Percentiles rank a stretch among this genome's conserved stretches.
phyloP scores from a whole-genome alignment of 192 early-diverging fungal genomes.

The Coemansia guatemalensis region DNA sequence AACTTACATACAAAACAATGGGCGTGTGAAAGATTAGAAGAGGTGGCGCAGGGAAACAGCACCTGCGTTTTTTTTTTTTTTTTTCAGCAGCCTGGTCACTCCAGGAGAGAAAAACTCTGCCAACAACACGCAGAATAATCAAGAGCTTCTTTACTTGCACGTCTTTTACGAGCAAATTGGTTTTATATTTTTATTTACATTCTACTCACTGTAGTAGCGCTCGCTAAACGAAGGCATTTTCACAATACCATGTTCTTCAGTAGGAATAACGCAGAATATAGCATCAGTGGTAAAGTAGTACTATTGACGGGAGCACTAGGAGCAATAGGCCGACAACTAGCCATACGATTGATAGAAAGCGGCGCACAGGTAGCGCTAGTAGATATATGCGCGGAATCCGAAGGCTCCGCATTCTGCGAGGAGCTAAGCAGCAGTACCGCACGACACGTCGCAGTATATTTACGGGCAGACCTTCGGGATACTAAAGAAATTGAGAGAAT shows the following conservation, averaged over 20 bases:
- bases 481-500: conserved; percentile 15
- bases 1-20: too few species aligned
- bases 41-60: too few species aligned
- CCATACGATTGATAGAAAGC: conserved; percentile 7
- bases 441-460: conserved; percentile 13
- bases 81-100: too few species aligned
- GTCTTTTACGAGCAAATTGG: too few species aligned
- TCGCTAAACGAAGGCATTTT: too few species aligned
- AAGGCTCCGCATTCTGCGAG: conserved; percentile 7
- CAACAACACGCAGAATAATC: too few species aligned
- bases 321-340: conserved; percentile 31
- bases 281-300: conserved; percentile 25
- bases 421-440: conserved; percentile 14
- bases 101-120: too few species aligned
- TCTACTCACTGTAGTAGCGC: too few species aligned
- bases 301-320: conserved; percentile 41
- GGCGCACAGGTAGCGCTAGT: conserved; percentile 31
- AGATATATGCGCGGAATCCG: conserved; percentile 15
- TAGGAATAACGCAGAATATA: neutral
- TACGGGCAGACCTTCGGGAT: conserved; percentile 18
- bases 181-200: too few species aligned
- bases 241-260: neutral
- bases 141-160: too few species aligned
- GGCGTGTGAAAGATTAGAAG: too few species aligned
- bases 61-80: too few species aligned